Base-by-base conservation (phyloP, 2,329 filamentous ascomycete species). In the Colletotrichum godetiae region DNA sequence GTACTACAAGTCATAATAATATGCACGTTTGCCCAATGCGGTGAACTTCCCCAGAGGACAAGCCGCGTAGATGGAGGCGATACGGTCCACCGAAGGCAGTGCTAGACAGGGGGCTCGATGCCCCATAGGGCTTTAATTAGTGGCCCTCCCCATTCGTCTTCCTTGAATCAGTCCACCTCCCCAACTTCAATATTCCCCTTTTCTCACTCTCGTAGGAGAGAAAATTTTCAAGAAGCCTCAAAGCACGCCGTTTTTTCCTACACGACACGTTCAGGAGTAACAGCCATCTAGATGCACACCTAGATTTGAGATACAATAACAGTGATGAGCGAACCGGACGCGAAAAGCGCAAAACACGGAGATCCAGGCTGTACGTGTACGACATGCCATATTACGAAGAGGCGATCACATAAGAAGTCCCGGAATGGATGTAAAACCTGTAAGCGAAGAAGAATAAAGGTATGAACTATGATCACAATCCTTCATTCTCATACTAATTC, bases 371-470 rank as follows among this genome's bases (percentile, higher is more conserved):
- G 68, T 33, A 60, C 55, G 19, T 70, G 68, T 42, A 72, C 64
- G 57, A 72, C 64, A 10, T 72, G 68, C 22, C 68, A 72, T 15
- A 49, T 72, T 13, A 64, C 64, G 4, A 72, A 68, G 24, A 61
- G 65, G 13, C 46, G 70, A 52, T 73, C 60, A 10, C 69, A 72
- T 13, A 63, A 72, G 27, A 78, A 77, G 62, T 78, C 77, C 2
- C 75, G 76, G 29, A 66, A 75, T 15, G 76, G 76, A 13, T 78
- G 77, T 58, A 74, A 57, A 27, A 75, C 58, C n/a, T 78, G 77
- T 60, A 78, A 78, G 52, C 66, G 68, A 29, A 72, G 76, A 29
- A 72, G 76, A 19, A 73, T 77, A 56, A 78, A 78, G 67, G 64
- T 42, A 22, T 7, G 42, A n/a, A n/a, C 42, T 53, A 46, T 19